A percentile compares a stretch with the other conserved stretches of the same genome.
Conservation (phyloP, 257 asterid species). For the Echium plantagineum region DNA sequence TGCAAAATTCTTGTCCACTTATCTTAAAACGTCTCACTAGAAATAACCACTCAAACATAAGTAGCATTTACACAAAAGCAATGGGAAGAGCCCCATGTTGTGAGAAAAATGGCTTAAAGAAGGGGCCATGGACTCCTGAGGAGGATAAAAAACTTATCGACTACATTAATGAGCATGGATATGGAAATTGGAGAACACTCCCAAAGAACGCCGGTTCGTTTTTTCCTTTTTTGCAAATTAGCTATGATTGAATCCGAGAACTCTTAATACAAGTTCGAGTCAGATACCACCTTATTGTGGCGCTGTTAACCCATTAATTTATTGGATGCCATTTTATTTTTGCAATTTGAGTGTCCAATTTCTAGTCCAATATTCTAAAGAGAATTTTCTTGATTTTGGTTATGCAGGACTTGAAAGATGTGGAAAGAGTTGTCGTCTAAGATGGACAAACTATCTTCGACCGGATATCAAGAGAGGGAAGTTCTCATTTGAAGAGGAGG, state of each 20-base stretch:
- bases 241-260: too few relatives aligned
- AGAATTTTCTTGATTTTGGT: background rate
- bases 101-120: conserved; percentile 70
- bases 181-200: conserved; percentile 84
- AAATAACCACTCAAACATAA: background rate
- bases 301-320: too few relatives aligned
- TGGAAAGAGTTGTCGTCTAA: conserved; percentile 77
- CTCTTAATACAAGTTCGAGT: too few relatives aligned
- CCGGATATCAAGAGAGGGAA: conserved; percentile 75
- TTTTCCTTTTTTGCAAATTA: too few relatives aligned
- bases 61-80: background rate
- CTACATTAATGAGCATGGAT: conserved; percentile 52
- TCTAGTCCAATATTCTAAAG: too few relatives aligned
- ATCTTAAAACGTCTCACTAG: background rate
- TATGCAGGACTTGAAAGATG: conserved; percentile 68
- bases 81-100: conserved; percentile 88
- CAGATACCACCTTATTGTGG: too few relatives aligned
- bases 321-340: too few relatives aligned
- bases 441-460: conserved; percentile 82
- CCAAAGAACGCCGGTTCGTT: conserved; percentile 63
- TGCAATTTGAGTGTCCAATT: background rate
- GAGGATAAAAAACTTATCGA: conserved; percentile 71
- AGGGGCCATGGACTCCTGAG: conserved; percentile 85
- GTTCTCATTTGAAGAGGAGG: conserved; percentile 75
- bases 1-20: background rate